A percentile compares a stretch with the other conserved stretches of the same genome.
Conservation (phyloP, 805 yeast species). For the Kockiozyma suomiensis region DNA sequence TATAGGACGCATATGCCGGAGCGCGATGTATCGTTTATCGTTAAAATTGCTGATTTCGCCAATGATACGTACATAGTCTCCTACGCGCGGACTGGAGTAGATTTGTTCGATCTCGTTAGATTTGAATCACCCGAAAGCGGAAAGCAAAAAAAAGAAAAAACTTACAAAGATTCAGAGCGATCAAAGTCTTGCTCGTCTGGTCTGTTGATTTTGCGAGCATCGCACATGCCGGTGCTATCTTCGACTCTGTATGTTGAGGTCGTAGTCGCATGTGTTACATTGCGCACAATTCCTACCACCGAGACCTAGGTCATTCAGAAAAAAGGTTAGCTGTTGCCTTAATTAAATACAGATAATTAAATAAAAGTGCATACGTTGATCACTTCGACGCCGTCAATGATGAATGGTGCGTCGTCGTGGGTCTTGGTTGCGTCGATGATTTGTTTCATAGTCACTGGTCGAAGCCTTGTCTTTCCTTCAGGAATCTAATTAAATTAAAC, state of each 20-base stretch:
- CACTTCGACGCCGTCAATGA: slow-evolving; percentile 52
- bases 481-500: too few relatives aligned
- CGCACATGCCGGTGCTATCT: slow-evolving; percentile 67
- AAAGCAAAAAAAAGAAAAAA: not conserved
- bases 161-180: not conserved
- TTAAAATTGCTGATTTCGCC: slow-evolving; percentile 53
- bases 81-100: slow-evolving; percentile 33
- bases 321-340: too few relatives aligned
- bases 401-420: slow-evolving; percentile 57
- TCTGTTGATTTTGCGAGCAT: slow-evolving; percentile 56
- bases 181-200: slow-evolving; percentile 29
- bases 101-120: too few relatives aligned
- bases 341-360: not conserved
- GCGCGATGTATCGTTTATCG: slow-evolving; percentile 54
- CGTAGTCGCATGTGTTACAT: slow-evolving; percentile 50
- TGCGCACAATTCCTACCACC: slow-evolving; percentile 60
- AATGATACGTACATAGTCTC: slow-evolving; percentile 54
- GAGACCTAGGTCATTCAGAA: slow-evolving; percentile 49
- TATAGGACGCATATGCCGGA: slow-evolving; percentile 52
- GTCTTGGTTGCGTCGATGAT: slow-evolving; percentile 55
- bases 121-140: too few relatives aligned
- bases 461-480: slow-evolving; percentile 28
- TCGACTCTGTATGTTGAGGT: slow-evolving; percentile 55
- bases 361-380: slow-evolving; percentile 13
- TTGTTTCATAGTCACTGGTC: slow-evolving; percentile 69